Base-by-base conservation (phyloP, 345 rosid species). In the Cochlearia excelsa region DNA sequence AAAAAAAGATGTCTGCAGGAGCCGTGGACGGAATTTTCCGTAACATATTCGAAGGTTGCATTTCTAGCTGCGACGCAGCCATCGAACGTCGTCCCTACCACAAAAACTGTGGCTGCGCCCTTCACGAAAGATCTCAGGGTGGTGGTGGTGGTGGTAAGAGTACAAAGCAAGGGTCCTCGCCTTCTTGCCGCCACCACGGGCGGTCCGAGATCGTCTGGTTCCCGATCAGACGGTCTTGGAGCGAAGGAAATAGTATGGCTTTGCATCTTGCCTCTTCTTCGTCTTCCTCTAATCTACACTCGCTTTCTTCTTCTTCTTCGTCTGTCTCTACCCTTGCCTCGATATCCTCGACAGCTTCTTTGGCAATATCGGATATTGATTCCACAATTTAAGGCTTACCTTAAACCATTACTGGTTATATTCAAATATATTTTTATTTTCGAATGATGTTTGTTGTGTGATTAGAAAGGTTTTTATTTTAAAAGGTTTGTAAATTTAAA, bases 51-150 rank as follows among this genome's bases (percentile, higher is more conserved):
- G 84, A 84, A 7, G 89, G 86, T 3, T 80, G 86, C 61, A 70
- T 86, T 46, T 75, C 86, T 26, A 71, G 77, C 11, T 49, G 70
- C 2, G 85, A 84, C 44, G 27, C 67, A 8, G 68, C 69, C 31
- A 63, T 79, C 2, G 86, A 78, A 30, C 73, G 87, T 4, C 81
- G 95, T 35, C 92, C 88, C 5, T 85, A 85, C 55, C 92, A 82
- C 59, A 80, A 80, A 8, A 76, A 85, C 38, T 85, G 92, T 42
- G 28, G 77, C 3, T 85, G 92, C 10, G 86, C 88, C 1, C 77
- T 85, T 26, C 88, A 83, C 41, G 58, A 47, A 26, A 77, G 61
- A 41, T 61, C 74, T 0, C 42, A 46, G 0, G 72, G 53, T 5
- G 35, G 23, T 16, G 23, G 23, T 16, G 23, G 23, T 16, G 23